Conservation (phyloP, 78 protist genomes). For the Protostelium mycophagum region DNA sequence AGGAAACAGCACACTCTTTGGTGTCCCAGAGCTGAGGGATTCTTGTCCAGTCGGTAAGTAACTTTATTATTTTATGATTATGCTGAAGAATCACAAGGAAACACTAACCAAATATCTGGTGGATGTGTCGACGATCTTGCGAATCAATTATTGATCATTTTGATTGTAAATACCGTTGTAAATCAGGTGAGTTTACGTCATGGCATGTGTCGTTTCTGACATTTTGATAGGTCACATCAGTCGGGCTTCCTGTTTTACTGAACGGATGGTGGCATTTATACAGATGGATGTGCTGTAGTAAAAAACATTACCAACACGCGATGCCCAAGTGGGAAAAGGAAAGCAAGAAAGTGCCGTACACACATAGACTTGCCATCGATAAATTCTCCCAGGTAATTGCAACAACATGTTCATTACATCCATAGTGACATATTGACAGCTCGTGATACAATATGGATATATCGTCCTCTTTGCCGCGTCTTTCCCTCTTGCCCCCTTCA, state of each 20-base stretch:
- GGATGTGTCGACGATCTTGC: slow-evolving; percentile 15
- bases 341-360: not conserved
- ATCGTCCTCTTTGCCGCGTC: slow-evolving; percentile 50
- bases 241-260: not conserved
- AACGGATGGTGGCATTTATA: not conserved
- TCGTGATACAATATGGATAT: slow-evolving; percentile 32
- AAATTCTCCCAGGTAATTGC: not conserved
- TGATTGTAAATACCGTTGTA: not conserved
- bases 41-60: not conserved
- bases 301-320: not conserved
- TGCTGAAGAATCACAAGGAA: too few species aligned
- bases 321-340: not conserved
- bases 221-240: not conserved
- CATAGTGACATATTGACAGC: slow-evolving; percentile 1
- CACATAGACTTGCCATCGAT: not conserved
- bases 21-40: not conserved
- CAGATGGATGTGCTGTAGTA: not conserved
- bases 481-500: slow-evolving; percentile 60
- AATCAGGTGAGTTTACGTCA: not conserved
- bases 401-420: not conserved
- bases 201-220: not conserved
- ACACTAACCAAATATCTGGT: too few species aligned
- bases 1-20: not conserved
- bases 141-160: slow-evolving; percentile 6
- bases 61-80: not conserved